A percentile compares a stretch with the other conserved stretches of the same genome.
phyloP scores from a whole-genome alignment of 108 stramenopile genomes.

The Nitzschia sp. region DNA sequence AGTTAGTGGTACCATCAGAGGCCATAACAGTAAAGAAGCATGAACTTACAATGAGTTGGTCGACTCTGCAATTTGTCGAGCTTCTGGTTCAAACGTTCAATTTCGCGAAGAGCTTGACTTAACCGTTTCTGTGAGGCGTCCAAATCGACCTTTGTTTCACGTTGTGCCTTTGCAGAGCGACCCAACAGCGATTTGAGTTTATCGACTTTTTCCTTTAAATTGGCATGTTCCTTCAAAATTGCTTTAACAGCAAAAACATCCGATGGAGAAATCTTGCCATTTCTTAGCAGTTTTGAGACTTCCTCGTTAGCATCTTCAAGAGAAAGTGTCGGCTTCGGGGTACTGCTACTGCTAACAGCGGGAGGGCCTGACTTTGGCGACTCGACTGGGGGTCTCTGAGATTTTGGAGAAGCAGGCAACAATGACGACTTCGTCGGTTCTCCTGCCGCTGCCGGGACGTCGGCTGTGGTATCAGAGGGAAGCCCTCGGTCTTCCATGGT shows the following conservation, averaged over 20 bases:
- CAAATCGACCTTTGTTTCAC: constrained; percentile 81
- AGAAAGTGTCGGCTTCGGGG: constrained; percentile 9
- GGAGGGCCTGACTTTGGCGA: not conserved
- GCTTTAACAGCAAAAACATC: constrained; percentile 54
- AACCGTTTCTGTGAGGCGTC: constrained; percentile 59
- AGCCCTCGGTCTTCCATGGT: constrained; percentile 24
- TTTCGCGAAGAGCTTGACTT: constrained; percentile 49
- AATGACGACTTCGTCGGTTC: constrained; percentile 4
- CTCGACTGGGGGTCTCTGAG: not conserved
- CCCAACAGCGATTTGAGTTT: constrained; percentile 84
- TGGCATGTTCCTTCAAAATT: constrained; percentile 67
- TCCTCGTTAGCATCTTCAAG: constrained; percentile 44
- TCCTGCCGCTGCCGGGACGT: not conserved
- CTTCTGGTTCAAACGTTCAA: constrained; percentile 65
- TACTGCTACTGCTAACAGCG: not conserved
- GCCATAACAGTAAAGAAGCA: not conserved
- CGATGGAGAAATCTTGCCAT: constrained; percentile 30
- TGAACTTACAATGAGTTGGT: constrained; percentile 65
- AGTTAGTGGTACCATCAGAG: not conserved
- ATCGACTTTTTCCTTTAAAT: constrained; percentile 75
- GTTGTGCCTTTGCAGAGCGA: constrained; percentile 84
- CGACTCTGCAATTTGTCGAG: constrained; percentile 77
- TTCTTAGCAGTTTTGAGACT: constrained; percentile 34
- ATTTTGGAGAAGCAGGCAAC: not conserved
- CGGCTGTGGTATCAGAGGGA: not conserved